phyloP scores from a whole-genome alignment of 2,329 filamentous ascomycete species.

The Tolypocladium album region DNA sequence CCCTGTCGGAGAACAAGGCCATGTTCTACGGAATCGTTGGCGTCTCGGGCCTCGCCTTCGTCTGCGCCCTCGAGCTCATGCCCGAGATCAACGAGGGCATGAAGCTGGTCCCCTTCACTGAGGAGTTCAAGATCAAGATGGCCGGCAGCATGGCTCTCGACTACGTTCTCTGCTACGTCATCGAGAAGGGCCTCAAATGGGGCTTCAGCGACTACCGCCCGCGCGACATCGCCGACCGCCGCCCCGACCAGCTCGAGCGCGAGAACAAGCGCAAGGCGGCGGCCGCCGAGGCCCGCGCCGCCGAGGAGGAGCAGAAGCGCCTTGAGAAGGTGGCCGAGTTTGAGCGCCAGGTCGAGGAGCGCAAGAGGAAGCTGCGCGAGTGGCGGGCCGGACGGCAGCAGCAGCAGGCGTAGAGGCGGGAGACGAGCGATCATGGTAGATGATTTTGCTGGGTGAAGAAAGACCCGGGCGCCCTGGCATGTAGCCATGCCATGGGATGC shows the following conservation, averaged over 20 bases:
- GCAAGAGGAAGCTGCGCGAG: slow-evolving; percentile 34
- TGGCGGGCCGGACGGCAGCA: slow-evolving; percentile 28
- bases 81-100: slow-evolving; percentile 92
- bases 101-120: slow-evolving; percentile 80
- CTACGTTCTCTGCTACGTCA: slow-evolving; percentile 74
- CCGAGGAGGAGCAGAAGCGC: slow-evolving; percentile 39
- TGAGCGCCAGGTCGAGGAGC: slow-evolving; percentile 45
- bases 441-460: neutral
- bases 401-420: slow-evolving; percentile 4
- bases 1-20: slow-evolving; percentile 86
- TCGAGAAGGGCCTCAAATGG: slow-evolving; percentile 77
- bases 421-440: neutral
- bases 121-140: slow-evolving; percentile 82
- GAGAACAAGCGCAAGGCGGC: slow-evolving; percentile 60
- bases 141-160: slow-evolving; percentile 79
- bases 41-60: slow-evolving; percentile 83
- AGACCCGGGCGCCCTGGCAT: neutral
- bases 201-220: slow-evolving; percentile 86
- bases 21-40: slow-evolving; percentile 97
- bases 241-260: slow-evolving; percentile 74
- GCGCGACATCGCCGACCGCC: slow-evolving; percentile 81
- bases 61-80: slow-evolving; percentile 88
- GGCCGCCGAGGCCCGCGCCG: slow-evolving; percentile 37
- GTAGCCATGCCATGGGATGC: neutral
- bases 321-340: slow-evolving; percentile 47